Base-by-base conservation (phyloP, 164 flowering plant genomes). In the Umbellularia californica region DNA sequence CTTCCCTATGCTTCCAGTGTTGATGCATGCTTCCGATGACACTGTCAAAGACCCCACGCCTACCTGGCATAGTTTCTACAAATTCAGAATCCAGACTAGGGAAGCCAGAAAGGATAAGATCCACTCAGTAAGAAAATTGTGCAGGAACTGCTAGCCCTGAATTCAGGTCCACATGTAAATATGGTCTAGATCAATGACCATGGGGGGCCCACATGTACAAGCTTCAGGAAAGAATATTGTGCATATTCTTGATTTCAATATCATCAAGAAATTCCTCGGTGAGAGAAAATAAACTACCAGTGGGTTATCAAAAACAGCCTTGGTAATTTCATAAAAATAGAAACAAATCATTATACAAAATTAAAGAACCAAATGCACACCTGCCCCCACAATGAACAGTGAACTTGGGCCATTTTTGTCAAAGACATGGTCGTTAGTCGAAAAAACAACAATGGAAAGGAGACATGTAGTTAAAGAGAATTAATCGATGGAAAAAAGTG, bases 1-100 rank as follows among this genome's bases (percentile, higher is more conserved):
- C 78, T 86, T 95, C 99, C 80, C 94, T 88, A 82, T 92, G 90
- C 82, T 95, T 93, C 99, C 99, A 95, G 79, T 93, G 97, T 80
- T 90, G 96, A 83, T 89, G 92, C 55, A 95, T 63, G 68, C 91
- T 92, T 84, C 88, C 97, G 30, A 95, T 84, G 20, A 91, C 92
- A 79, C 99, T 97, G 84, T 88, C 91, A 90, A 88, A 95, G 65
- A 95, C 79, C 25, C 97, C 97, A 73, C 99, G 91, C 70, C 99
- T 85, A 64, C 99, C 99, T 95, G 86, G 70, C 80, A 20, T 23
- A 17, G 10, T 69, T 69, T 70, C 10, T 19, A 70, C 62, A 70
- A 69, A 70, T 70, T 52, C 23, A 30, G 9, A 17, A 14, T 67
- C 13, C 20, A 5, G 67, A 30, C 60, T 55, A 20, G 60, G 17